phyloP scores from a whole-genome alignment of 306 rosid species.

The Cucumis hystrix region DNA sequence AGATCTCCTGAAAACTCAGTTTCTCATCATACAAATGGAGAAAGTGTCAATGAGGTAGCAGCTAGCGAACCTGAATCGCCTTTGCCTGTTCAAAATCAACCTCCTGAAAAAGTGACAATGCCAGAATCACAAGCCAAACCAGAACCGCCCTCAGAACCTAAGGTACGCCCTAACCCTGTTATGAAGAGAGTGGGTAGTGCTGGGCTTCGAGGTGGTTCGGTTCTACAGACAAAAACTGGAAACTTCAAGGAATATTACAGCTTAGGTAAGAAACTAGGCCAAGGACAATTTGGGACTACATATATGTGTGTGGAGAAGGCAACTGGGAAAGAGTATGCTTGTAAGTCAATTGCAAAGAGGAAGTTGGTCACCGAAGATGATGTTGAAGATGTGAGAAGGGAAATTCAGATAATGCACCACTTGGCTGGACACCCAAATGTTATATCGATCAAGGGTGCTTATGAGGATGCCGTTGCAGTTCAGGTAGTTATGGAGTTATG shows the following conservation, averaged over 20 bases:
- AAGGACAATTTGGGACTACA: constrained; percentile 87
- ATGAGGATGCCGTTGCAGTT: constrained; percentile 85
- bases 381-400: constrained; percentile 97
- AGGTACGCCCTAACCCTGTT: constrained; percentile 26
- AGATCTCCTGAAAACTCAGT: constrained; percentile 44
- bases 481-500: constrained; percentile 97
- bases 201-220: constrained; percentile 71
- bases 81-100: constrained; percentile 65
- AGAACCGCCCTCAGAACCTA: constrained; percentile 22
- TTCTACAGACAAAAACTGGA: constrained; percentile 59
- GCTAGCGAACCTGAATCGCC: constrained; percentile 44
- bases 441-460: constrained; percentile 89
- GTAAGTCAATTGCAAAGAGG: constrained; percentile 95
- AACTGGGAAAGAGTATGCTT: constrained; percentile 64
- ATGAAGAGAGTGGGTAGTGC: constrained; percentile 87
- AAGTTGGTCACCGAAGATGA: constrained; percentile 70
- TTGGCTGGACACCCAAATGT: constrained; percentile 83
- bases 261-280: constrained; percentile 77
- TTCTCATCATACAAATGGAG: constrained; percentile 36
- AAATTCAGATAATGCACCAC: constrained; percentile 99
- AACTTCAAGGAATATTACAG: constrained; percentile 58
- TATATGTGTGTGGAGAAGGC: constrained; percentile 74
- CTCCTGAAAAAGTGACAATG: constrained; percentile 76
- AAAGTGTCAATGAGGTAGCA: constrained; percentile 27
- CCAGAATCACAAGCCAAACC: constrained; percentile 36